Conservation (phyloP, 768 basidiomycete species). For the Phaeotremella fagi region DNA sequence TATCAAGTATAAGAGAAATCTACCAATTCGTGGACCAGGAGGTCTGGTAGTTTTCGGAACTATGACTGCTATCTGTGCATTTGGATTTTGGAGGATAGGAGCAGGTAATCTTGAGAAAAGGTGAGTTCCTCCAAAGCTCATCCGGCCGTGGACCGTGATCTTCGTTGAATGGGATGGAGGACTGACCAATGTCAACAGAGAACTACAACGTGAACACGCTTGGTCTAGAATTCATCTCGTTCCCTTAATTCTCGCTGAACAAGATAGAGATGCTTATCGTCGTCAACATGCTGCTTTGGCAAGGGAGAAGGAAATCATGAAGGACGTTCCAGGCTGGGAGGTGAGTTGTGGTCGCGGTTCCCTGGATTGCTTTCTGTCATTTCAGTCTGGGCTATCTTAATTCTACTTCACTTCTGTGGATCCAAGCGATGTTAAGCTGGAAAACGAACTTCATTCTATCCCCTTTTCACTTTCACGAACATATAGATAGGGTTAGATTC, state of each 20-base stretch:
- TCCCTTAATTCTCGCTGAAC: conserved; percentile 85
- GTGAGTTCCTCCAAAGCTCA: no score
- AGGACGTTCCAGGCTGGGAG: conserved; percentile 88
- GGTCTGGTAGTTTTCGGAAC: conserved; percentile 78
- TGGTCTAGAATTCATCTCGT: conserved; percentile 95
- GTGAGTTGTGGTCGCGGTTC: no score
- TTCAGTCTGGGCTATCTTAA: no score
- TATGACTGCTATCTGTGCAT: conserved; percentile 78
- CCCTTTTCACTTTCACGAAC: no score
- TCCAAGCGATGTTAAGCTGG: no score
- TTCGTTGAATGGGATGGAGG: not conserved
- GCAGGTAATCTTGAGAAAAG: conserved; percentile 86
- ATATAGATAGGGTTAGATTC: no score
- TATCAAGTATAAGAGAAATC: conserved; percentile 90
- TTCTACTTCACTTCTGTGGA: no score
- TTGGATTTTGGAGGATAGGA: conserved; percentile 87
- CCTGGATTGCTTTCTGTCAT: no score
- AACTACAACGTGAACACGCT: conserved; percentile 83
- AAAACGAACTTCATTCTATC: no score
- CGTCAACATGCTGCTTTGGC: conserved; percentile 69
- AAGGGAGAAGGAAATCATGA: conserved; percentile 88
- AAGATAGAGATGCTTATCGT: conserved; percentile 82
- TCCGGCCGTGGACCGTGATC: no score
- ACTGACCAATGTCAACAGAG: conserved; percentile 58
- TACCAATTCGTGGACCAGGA: conserved; percentile 66